Conservation (phyloP, 352 stramenopile species). For the Globisporangium viniferum region DNA sequence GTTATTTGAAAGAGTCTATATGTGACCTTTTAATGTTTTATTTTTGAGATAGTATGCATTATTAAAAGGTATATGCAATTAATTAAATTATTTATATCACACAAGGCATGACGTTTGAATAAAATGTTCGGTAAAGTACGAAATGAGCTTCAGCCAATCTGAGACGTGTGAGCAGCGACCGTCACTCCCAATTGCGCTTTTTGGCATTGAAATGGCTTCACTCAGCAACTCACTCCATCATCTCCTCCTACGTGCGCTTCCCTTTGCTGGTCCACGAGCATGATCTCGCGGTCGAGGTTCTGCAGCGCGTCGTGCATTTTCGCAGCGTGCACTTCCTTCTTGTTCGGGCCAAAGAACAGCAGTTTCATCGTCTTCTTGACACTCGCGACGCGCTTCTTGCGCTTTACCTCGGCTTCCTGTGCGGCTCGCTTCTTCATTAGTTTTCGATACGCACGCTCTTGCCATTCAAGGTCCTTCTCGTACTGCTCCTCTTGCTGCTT, state of each 20-base stretch:
- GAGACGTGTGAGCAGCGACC: neutral
- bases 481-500: conserved; percentile 23
- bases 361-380: conserved; percentile 23
- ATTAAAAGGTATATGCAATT: neutral
- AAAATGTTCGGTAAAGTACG: neutral
- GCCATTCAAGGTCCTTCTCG: conserved; percentile 10
- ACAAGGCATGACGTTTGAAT: neutral
- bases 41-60: neutral
- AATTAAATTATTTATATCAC: neutral
- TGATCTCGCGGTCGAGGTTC: conserved; percentile 41
- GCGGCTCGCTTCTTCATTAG: conserved; percentile 11
- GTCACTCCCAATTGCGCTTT: neutral
- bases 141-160: neutral
- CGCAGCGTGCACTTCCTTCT: conserved; percentile 27
- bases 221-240: neutral
- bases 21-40: neutral
- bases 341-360: conserved; percentile 22
- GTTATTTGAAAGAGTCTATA: neutral
- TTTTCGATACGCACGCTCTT: conserved; percentile 14
- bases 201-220: conserved; percentile 2
- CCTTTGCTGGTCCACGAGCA: conserved; percentile 17
- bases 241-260: neutral
- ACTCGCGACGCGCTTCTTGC: conserved; percentile 20
- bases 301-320: conserved; percentile 28
- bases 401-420: conserved; percentile 16